Evolutionary conservation across 2,329 filamentous ascomycete genomes (phyloP).

Genomic region (Monilinia polystroma): DNA sequence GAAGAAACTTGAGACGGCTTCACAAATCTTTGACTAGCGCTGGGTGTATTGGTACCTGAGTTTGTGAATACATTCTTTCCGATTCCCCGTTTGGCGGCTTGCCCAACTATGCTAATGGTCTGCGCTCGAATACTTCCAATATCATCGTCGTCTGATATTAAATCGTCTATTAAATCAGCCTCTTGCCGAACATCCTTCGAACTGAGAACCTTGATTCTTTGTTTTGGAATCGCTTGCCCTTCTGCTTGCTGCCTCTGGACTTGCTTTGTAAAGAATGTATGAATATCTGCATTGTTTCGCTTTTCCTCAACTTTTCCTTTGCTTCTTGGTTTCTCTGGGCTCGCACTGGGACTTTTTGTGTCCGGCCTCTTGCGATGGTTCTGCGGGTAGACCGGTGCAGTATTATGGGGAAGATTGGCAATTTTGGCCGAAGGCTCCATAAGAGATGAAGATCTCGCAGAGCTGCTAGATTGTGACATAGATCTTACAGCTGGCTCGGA

Average conservation of each 20-base stretch:
- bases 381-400: slow-evolving; percentile 35
- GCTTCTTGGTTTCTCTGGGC: slow-evolving; percentile 46
- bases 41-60: slow-evolving; percentile 31
- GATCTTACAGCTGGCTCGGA: slow-evolving; percentile 22
- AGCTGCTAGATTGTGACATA: slow-evolving; percentile 24
- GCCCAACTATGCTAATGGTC: slow-evolving; percentile 54
- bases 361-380: slow-evolving; percentile 37
- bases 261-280: slow-evolving; percentile 61
- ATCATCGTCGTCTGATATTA: slow-evolving; percentile 60
- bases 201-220: slow-evolving; percentile 41
- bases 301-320: slow-evolving; percentile 49
- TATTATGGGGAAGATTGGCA: slow-evolving; percentile 35
- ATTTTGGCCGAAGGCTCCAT: slow-evolving; percentile 35
- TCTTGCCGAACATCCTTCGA: slow-evolving; percentile 51
- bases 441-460: slow-evolving; percentile 32
- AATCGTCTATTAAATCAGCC: slow-evolving; percentile 44
- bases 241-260: slow-evolving; percentile 47
- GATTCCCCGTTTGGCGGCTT: slow-evolving; percentile 55
- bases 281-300: slow-evolving; percentile 56
- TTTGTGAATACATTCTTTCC: slow-evolving; percentile 40
- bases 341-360: slow-evolving; percentile 43
- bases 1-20: slow-evolving; percentile 42
- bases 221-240: slow-evolving; percentile 24
- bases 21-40: slow-evolving; percentile 53
- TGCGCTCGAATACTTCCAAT: slow-evolving; percentile 51